Conservation (phyloP, 164 flowering plant species). For the Umbilicus rupestris region DNA sequence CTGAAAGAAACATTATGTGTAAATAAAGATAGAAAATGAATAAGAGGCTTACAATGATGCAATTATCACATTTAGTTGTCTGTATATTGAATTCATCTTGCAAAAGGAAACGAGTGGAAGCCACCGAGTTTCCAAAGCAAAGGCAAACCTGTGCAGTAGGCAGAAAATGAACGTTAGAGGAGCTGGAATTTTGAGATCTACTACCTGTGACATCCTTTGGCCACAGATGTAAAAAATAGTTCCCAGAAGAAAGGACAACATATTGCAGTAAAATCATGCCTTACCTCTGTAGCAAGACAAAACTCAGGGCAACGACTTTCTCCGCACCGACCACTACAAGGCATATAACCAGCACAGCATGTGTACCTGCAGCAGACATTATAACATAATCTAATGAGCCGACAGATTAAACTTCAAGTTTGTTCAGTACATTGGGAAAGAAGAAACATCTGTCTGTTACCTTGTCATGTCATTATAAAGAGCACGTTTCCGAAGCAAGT, state of each 20-base stretch:
- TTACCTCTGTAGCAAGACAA: slow-evolving; percentile 55
- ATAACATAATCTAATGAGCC: background rate
- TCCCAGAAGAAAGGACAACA: background rate
- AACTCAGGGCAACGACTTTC: slow-evolving; percentile 57
- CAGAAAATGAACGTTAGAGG: background rate
- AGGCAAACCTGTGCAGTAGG: slow-evolving; percentile 34
- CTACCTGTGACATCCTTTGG: background rate
- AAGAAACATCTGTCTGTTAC: background rate
- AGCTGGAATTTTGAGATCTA: background rate
- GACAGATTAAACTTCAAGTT: background rate
- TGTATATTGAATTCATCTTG: slow-evolving; percentile 80
- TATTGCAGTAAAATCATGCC: background rate
- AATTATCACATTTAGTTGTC: slow-evolving; percentile 67
- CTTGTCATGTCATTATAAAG: slow-evolving; percentile 71
- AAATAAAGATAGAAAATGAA: background rate
- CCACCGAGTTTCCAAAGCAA: slow-evolving; percentile 66
- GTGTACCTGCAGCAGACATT: slow-evolving; percentile 15
- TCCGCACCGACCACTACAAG: slow-evolving; percentile 64
- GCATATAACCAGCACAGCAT: slow-evolving; percentile 60
- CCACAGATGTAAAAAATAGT: background rate
- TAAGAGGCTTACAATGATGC: slow-evolving; percentile 57
- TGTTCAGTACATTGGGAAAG: background rate
- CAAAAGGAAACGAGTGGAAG: slow-evolving; percentile 65
- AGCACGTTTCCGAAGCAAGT: slow-evolving; percentile 70
- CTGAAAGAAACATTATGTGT: background rate